Percentiles rank a stretch among this genome's conserved stretches.
phyloP scores from a whole-genome alignment of 805 yeast species.

The Blastobotrys mokoenaii region DNA sequence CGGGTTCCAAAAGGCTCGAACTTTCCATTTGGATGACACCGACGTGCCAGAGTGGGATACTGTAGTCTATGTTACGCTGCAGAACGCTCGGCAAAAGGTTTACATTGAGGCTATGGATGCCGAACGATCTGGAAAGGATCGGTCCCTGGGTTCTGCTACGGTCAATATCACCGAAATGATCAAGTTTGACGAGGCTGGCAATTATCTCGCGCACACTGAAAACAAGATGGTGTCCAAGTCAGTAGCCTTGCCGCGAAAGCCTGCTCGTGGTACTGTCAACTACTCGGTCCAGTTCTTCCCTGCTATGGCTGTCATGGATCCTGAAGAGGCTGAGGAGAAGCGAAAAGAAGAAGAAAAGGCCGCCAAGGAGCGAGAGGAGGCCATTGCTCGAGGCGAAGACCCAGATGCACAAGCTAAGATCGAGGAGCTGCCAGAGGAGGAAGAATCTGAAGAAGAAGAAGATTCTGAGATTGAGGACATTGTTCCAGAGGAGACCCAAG shows the following conservation, averaged over 20 bases:
- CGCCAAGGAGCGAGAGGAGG: conserved; percentile 22
- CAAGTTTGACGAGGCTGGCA: conserved; percentile 51
- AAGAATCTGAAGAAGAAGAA: conserved; percentile 20
- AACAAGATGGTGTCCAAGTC: conserved; percentile 29
- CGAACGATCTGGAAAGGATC: conserved; percentile 68
- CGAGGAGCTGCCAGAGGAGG: conserved; percentile 21
- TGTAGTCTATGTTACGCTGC: conserved; percentile 69
- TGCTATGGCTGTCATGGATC: conserved; percentile 63
- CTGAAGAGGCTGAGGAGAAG: conserved; percentile 60
- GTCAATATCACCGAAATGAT: conserved; percentile 60
- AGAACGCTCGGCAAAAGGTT: conserved; percentile 73
- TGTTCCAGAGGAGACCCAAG: conserved; percentile 28
- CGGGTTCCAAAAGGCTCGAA: conserved; percentile 69
- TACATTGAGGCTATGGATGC: conserved; percentile 90
- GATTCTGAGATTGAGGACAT: conserved; percentile 32
- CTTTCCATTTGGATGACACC: conserved; percentile 56
- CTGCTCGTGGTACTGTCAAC: conserved; percentile 73
- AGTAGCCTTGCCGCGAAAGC: conserved; percentile 53
- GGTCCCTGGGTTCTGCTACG: conserved; percentile 78
- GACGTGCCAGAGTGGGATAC: conserved; percentile 82
- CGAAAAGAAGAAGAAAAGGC: conserved; percentile 35
- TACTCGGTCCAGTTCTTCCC: conserved; percentile 83
- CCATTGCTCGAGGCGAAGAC: conserved; percentile 13
- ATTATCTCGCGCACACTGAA: conserved; percentile 29
- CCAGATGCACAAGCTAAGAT: conserved; percentile 10